A percentile compares a stretch with the other conserved stretches of the same genome.
phyloP scores from a whole-genome alignment of 257 asterid genomes.

The Knoxia roxburghii region DNA sequence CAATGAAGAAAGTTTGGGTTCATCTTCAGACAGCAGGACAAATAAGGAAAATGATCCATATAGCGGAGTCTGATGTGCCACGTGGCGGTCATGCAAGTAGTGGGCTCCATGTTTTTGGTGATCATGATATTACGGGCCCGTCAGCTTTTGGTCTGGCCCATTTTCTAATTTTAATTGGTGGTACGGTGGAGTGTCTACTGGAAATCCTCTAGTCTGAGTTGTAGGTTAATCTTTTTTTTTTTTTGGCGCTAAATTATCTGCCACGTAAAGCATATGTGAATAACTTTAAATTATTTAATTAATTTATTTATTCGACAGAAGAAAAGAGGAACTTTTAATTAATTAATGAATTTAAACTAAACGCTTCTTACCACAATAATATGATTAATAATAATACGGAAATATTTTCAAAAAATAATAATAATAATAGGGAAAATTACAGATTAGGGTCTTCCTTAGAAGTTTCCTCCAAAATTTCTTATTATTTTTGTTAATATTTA shows the following conservation, averaged over 20 bases:
- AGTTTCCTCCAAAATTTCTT: too few relatives aligned
- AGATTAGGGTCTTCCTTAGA: too few relatives aligned
- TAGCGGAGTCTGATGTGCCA: background rate
- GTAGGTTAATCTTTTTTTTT: background rate
- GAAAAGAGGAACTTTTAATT: too few relatives aligned
- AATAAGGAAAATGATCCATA: background rate
- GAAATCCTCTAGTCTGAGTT: background rate
- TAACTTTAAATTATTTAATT: background rate
- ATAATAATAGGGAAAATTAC: too few relatives aligned
- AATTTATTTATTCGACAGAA: too few relatives aligned
- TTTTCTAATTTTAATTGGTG: background rate
- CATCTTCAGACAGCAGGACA: conserved; percentile 8
- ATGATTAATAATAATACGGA: background rate
- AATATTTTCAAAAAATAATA: too few relatives aligned
- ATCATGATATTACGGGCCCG: conserved; percentile 10
- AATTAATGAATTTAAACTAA: too few relatives aligned
- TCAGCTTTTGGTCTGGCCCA: background rate
- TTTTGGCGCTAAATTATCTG: conserved; percentile 3
- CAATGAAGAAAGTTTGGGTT: background rate
- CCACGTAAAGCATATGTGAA: conserved; percentile 6
- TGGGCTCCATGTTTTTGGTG: background rate
- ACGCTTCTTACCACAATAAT: too few relatives aligned
- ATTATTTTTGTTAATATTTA: too few relatives aligned
- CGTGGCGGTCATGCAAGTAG: conserved; percentile 18
- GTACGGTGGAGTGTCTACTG: background rate